Evolutionary conservation across 2,329 filamentous ascomycete species (phyloP).

Genomic region (Nothophoma quercina): DNA sequence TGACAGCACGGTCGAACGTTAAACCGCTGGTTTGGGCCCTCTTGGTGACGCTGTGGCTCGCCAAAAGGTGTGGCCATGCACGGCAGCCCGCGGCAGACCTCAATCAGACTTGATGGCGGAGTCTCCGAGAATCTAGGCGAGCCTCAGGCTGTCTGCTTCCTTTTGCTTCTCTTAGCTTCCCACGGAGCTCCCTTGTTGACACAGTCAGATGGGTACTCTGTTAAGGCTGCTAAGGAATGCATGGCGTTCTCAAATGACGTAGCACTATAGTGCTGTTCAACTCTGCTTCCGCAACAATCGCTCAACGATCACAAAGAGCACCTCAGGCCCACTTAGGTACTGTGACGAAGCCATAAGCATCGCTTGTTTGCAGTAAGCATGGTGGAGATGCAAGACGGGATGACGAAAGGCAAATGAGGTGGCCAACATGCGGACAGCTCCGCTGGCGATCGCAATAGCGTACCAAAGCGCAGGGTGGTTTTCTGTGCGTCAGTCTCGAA

Average conservation of each 20-base stretch:
- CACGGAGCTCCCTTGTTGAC: background rate
- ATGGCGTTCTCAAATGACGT: constrained; percentile 29
- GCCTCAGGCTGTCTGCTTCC: background rate
- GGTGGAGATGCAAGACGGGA: constrained; percentile 23
- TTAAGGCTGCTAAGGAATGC: constrained; percentile 8
- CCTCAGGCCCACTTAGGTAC: constrained; percentile 12
- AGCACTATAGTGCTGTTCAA: constrained; percentile 3
- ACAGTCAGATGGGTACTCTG: background rate
- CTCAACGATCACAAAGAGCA: background rate
- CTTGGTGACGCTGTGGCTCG: constrained; percentile 11
- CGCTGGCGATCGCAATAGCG: constrained; percentile 31
- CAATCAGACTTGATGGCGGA: constrained; percentile 1
- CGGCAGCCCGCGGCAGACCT: background rate
- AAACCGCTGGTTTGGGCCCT: background rate
- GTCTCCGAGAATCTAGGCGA: constrained; percentile 3
- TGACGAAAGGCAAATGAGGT: constrained; percentile 31
- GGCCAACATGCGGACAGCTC: constrained; percentile 23
- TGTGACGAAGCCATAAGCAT: constrained; percentile 17
- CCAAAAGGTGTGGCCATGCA: background rate
- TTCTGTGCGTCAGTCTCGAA: constrained; percentile 17
- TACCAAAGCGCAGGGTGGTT: constrained; percentile 12
- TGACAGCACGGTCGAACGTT: constrained; percentile 9
- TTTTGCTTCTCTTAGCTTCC: background rate
- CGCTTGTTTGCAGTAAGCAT: constrained; percentile 7
- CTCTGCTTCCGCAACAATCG: constrained; percentile 1